A percentile compares a stretch with the other conserved stretches of the same genome.
phyloP scores from a whole-genome alignment of 208 protist genomes.

The Trypanosoma mega region DNA sequence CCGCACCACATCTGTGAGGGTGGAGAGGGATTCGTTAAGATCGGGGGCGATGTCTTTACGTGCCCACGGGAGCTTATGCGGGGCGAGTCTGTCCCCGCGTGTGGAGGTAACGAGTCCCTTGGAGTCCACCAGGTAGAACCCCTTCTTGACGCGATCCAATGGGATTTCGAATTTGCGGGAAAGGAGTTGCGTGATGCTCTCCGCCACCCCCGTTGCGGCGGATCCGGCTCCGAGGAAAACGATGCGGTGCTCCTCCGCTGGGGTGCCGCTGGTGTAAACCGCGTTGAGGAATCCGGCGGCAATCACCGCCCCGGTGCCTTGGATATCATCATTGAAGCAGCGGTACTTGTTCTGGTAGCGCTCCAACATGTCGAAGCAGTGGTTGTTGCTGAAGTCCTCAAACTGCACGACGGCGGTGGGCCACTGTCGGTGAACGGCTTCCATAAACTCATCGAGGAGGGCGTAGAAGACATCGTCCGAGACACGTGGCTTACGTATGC shows the following conservation, averaged over 20 bases:
- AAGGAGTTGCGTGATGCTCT: slow-evolving; percentile 88
- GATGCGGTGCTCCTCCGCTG: slow-evolving; percentile 57
- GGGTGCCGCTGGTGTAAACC: slow-evolving; percentile 32
- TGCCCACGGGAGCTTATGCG: slow-evolving; percentile 89
- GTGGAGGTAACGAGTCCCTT: slow-evolving; percentile 88
- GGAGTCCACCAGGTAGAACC: slow-evolving; percentile 92
- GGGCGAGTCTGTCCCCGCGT: slow-evolving; percentile 76
- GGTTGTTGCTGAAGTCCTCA: slow-evolving; percentile 94
- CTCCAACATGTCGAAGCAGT: slow-evolving; percentile 91
- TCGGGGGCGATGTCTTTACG: slow-evolving; percentile 79
- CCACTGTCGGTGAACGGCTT: slow-evolving; percentile 61
- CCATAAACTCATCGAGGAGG: slow-evolving; percentile 89
- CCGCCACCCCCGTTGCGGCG: slow-evolving; percentile 94
- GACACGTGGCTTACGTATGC: slow-evolving; percentile 37
- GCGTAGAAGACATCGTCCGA: slow-evolving; percentile 66
- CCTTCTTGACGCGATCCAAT: slow-evolving; percentile 77
- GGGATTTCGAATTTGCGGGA: slow-evolving; percentile 50
- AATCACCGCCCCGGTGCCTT: slow-evolving; percentile 95
- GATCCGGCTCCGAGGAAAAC: slow-evolving; percentile 93
- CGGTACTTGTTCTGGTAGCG: slow-evolving; percentile 80
- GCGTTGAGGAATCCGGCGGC: slow-evolving; percentile 91
- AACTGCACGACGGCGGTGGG: slow-evolving; percentile 88
- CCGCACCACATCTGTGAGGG: slow-evolving; percentile 65
- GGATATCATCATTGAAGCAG: slow-evolving; percentile 98
- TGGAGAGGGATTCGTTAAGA: slow-evolving; percentile 54